These are phyloP conservation scores for Nicotiana otophora DNA, from an alignment of 257 asterid species.

Conservation along the genomic window DNA sequence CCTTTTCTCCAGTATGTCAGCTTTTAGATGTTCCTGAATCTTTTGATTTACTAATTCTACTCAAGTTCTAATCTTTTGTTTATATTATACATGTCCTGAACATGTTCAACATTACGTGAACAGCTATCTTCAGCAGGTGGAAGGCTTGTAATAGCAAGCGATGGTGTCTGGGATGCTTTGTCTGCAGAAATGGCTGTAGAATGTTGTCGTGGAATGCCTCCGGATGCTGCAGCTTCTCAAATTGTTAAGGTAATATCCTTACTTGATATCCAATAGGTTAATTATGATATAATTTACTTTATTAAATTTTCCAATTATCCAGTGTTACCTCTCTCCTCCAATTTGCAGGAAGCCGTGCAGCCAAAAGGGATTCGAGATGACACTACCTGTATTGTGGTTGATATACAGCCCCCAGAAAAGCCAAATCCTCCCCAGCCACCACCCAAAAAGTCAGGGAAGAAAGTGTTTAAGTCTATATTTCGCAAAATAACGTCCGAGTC, in stretches of 20 bases:
- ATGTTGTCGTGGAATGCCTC: conserved; percentile 62
- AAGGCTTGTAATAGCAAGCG: conserved; percentile 71
- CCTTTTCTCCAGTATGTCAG: neutral
- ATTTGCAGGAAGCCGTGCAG: conserved; percentile 59
- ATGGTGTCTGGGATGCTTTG: conserved; percentile 84
- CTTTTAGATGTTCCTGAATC: neutral
- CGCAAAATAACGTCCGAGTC: conserved; percentile 46
- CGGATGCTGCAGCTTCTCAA: conserved; percentile 67
- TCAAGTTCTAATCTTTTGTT: neutral
- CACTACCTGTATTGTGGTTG: conserved; percentile 75
- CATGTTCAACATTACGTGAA: conserved; percentile 4
- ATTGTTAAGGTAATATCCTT: conserved; percentile 41
- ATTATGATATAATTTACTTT: neutral
- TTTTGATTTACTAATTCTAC: neutral
- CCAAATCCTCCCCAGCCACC: conserved; percentile 39
- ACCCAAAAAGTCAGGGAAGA: conserved; percentile 57
- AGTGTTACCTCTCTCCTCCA: conserved; percentile 2
- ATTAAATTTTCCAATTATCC: neutral
- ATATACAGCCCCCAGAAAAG: conserved; percentile 54
- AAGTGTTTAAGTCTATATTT: conserved; percentile 59
- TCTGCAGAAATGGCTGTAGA: conserved; percentile 62
- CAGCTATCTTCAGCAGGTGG: conserved; percentile 80
- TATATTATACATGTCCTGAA: neutral
- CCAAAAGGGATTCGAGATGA: conserved; percentile 73
- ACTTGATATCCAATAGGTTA: neutral